These are phyloP conservation scores for Mycocentrospora acerina DNA, from an alignment of 2,329 filamentous ascomycete genomes.

Conservation along the genomic window DNA sequence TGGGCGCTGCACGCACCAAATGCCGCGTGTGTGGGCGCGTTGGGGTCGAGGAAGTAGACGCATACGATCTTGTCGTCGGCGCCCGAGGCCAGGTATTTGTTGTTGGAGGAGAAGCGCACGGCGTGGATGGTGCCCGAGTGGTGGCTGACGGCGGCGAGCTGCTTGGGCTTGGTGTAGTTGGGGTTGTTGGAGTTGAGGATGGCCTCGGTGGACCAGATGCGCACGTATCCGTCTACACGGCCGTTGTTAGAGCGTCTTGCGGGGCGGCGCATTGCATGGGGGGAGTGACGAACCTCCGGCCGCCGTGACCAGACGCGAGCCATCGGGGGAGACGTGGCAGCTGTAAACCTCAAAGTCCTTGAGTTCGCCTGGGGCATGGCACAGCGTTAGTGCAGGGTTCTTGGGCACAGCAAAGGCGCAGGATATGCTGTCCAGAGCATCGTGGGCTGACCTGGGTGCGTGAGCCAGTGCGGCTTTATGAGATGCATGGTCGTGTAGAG, in stretches of 20 bases:
- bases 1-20: constrained; percentile 63
- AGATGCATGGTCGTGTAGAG: constrained; percentile 53
- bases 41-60: constrained; percentile 87
- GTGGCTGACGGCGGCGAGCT: constrained; percentile 97
- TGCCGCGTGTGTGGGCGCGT: constrained; percentile 71
- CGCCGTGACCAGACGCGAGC: constrained; percentile 85
- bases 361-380: constrained; percentile 70
- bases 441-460: constrained; percentile 71
- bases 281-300: constrained; percentile 70
- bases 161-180: constrained; percentile 75
- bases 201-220: constrained; percentile 95
- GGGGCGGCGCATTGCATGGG: constrained; percentile 19
- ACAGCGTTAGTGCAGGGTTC: constrained; percentile 14
- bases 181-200: constrained; percentile 78
- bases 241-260: constrained; percentile 16
- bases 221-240: constrained; percentile 81
- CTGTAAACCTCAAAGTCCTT: constrained; percentile 99
- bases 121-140: constrained; percentile 97
- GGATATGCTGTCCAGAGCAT: constrained; percentile 5
- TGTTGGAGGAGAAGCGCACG: constrained; percentile 93
- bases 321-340: constrained; percentile 95
- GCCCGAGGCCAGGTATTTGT: constrained; percentile 91
- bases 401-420: neutral
- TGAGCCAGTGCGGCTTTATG: constrained; percentile 94
- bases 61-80: constrained; percentile 99